Conservation (phyloP, 208 protist genomes). For the Trypanosoma avium region DNA sequence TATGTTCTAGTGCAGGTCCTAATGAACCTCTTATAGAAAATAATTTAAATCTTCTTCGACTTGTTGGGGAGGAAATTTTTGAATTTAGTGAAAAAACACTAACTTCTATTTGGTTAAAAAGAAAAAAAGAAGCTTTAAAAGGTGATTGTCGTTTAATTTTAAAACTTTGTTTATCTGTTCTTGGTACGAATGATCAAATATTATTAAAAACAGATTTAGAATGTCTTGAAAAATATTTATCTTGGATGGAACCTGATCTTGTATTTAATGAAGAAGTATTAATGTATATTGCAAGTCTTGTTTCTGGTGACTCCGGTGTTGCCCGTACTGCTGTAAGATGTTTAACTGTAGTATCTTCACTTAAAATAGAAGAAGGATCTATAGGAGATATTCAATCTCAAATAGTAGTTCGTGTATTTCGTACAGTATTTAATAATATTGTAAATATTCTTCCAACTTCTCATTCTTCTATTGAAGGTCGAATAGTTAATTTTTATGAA, state of each 20-base stretch:
- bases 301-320: conserved; percentile 44
- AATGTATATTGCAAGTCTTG: conserved; percentile 42
- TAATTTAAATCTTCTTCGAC: conserved; percentile 96
- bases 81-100: conserved; percentile 97
- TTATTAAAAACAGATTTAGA: conserved; percentile 77
- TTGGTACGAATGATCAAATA: conserved; percentile 42
- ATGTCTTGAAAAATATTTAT: conserved; percentile 78
- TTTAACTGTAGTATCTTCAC: conserved; percentile 68
- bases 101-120: conserved; percentile 93
- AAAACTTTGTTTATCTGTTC: conserved; percentile 89
- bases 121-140: conserved; percentile 95
- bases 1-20: conserved; percentile 91
- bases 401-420: conserved; percentile 69
- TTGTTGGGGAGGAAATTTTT: conserved; percentile 98
- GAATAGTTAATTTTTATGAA: conserved; percentile 66
- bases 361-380: conserved; percentile 37
- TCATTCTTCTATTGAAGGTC: conserved; percentile 61
- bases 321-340: conserved; percentile 55
- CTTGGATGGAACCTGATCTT: conserved; percentile 76
- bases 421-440: conserved; percentile 58
- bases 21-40: conserved; percentile 97
- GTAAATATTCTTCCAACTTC: conserved; percentile 65
- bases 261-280: conserved; percentile 72
- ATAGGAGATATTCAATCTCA: conserved; percentile 60
- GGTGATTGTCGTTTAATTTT: conserved; percentile 96